Conservation (phyloP, 495 filamentous ascomycete genomes). For the Diplogelasinospora grovesii region DNA sequence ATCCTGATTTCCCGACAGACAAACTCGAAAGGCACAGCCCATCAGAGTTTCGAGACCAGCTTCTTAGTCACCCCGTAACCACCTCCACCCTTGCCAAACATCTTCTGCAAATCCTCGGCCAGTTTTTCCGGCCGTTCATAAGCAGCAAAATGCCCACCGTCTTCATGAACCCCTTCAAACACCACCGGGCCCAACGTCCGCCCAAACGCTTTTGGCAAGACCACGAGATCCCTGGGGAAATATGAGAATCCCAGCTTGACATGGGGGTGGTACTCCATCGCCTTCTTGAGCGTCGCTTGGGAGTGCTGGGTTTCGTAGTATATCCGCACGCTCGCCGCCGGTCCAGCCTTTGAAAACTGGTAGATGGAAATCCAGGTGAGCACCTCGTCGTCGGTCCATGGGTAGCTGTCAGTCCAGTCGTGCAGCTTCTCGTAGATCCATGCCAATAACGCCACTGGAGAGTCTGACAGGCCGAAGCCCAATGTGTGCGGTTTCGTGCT, state of each 20-base stretch:
- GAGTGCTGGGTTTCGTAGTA: slow-evolving; percentile 50
- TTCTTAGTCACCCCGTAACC: too few relatives aligned
- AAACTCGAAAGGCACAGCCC: too few relatives aligned
- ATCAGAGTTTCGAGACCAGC: too few relatives aligned
- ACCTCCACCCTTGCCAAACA: slow-evolving; percentile 42
- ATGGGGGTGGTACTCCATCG: slow-evolving; percentile 14
- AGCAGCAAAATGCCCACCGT: slow-evolving; percentile 60
- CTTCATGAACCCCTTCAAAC: slow-evolving; percentile 42
- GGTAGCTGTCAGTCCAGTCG: slow-evolving; percentile 59
- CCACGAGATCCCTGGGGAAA: slow-evolving; percentile 47
- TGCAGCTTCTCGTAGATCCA: slow-evolving; percentile 69
- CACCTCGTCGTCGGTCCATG: slow-evolving; percentile 63
- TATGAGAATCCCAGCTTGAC: slow-evolving; percentile 50
- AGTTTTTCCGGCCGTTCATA: slow-evolving; percentile 51
- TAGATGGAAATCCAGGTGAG: slow-evolving; percentile 62
- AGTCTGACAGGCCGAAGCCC: slow-evolving; percentile 50
- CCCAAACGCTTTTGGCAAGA: slow-evolving; percentile 46
- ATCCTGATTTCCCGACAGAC: too few relatives aligned
- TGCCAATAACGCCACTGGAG: slow-evolving; percentile 53
- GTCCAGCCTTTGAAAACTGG: slow-evolving; percentile 50
- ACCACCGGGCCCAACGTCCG: slow-evolving; percentile 47
- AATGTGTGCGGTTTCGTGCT: slow-evolving; percentile 60
- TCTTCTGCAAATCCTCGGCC: slow-evolving; percentile 47
- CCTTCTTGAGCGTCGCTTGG: slow-evolving; percentile 3
- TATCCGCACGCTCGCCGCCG: slow-evolving; percentile 48